These are phyloP conservation scores for Ogataea polymorpha DNA, from an alignment of 805 yeast species.

Conservation along the genomic window DNA sequence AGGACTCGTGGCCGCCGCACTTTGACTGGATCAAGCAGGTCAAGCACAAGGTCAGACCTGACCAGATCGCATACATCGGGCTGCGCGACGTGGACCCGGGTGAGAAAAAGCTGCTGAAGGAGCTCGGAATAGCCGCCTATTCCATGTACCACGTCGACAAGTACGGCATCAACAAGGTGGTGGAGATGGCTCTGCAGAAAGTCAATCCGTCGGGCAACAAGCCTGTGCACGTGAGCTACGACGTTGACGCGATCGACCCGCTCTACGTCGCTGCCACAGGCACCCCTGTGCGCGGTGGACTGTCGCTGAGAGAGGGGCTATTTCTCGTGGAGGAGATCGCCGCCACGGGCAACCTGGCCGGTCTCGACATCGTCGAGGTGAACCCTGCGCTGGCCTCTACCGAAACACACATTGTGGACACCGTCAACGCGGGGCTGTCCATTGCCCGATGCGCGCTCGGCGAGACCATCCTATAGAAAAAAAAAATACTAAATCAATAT, in stretches of 20 bases:
- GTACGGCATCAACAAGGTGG: constrained; percentile 86
- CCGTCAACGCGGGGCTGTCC: constrained; percentile 87
- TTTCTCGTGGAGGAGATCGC: constrained; percentile 91
- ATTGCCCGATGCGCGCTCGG: constrained; percentile 93
- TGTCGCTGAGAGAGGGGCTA: constrained; percentile 90
- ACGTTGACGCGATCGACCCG: constrained; percentile 97
- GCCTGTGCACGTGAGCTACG: constrained; percentile 90
- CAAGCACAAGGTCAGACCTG: constrained; percentile 56
- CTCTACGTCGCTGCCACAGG: constrained; percentile 95
- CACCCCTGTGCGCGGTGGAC: constrained; percentile 95
- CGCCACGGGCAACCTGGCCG: constrained; percentile 80
- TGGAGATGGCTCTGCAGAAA: constrained; percentile 82
- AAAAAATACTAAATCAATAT: not conserved
- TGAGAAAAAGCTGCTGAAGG: constrained; percentile 71
- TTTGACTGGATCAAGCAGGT: constrained; percentile 66
- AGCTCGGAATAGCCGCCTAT: constrained; percentile 74
- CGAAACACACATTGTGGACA: constrained; percentile 73
- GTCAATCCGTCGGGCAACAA: constrained; percentile 65
- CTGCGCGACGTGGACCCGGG: constrained; percentile 88
- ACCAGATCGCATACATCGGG: constrained; percentile 87
- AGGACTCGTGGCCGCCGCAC: constrained; percentile 63
- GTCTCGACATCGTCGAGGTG: constrained; percentile 90
- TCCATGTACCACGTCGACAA: constrained; percentile 96
- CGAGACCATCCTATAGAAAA: constrained; percentile 64
- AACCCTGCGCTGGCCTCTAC: constrained; percentile 84